Conservation (phyloP, 2,329 filamentous ascomycete species). For the Trichoderma atrobrunneum region DNA sequence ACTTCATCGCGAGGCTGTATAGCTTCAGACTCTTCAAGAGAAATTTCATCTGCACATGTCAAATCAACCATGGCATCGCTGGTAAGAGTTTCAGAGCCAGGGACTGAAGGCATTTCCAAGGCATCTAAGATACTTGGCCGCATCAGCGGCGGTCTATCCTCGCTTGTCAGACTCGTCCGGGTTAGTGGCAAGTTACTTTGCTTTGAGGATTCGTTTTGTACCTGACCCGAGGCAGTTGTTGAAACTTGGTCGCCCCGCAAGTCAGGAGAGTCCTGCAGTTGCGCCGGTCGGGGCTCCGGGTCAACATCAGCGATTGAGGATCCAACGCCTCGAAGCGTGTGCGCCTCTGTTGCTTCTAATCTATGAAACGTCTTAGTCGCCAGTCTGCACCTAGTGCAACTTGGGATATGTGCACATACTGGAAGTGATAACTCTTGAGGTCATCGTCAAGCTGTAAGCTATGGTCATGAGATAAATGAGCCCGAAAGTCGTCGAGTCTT, state of each 20-base stretch:
- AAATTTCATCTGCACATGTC: neutral
- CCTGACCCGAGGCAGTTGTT: neutral
- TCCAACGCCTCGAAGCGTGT: conserved; percentile 27
- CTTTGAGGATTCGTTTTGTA: neutral
- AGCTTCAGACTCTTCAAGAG: neutral
- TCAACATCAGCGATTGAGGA: conserved; percentile 27
- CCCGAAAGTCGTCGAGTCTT: conserved; percentile 79
- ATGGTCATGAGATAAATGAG: conserved; percentile 73
- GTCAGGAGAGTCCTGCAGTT: conserved; percentile 21
- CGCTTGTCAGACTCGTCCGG: neutral
- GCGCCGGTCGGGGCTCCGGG: conserved; percentile 18
- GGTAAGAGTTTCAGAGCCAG: neutral
- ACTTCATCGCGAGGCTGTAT: neutral
- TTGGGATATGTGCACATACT: conserved; percentile 9
- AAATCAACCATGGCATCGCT: neutral
- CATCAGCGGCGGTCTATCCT: neutral
- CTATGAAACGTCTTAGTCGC: neutral
- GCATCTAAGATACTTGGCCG: neutral
- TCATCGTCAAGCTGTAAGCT: conserved; percentile 36
- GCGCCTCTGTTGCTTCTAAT: neutral
- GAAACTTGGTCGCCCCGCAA: neutral
- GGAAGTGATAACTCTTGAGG: conserved; percentile 35
- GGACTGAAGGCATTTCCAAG: neutral
- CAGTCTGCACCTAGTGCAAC: too few relatives aligned
- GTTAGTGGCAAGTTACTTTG: neutral